phyloP scores from a whole-genome alignment of 352 stramenopile species.

The Globisporangium megalacanthum region DNA sequence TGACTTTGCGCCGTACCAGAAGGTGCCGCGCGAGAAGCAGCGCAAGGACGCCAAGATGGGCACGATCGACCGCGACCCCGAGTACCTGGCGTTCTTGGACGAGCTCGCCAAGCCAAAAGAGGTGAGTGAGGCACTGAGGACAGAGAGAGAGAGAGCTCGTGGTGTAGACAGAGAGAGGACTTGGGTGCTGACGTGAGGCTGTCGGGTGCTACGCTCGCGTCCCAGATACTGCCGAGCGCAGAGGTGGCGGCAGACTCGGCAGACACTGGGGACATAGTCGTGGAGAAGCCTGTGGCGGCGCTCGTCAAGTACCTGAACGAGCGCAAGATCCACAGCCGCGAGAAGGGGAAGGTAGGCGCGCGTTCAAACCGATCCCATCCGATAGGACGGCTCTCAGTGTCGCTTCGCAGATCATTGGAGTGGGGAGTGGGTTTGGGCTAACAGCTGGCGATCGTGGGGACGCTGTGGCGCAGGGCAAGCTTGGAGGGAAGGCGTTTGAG shows the following conservation, averaged over 20 bases:
- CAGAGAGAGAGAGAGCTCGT: background rate
- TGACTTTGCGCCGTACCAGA: slow-evolving; percentile 75
- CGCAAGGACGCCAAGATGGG: slow-evolving; percentile 73
- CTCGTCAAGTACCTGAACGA: slow-evolving; percentile 85
- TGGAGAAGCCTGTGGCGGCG: slow-evolving; percentile 65
- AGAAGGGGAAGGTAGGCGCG: slow-evolving; percentile 50
- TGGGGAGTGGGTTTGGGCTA: no score
- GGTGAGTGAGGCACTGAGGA: slow-evolving; percentile 17
- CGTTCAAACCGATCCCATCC: no score
- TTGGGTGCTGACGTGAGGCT: background rate
- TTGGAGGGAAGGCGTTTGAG: slow-evolving; percentile 23
- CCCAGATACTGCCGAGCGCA: slow-evolving; percentile 60
- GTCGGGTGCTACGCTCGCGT: no score
- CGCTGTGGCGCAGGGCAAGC: slow-evolving; percentile 23
- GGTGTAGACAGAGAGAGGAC: no score
- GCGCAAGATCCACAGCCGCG: slow-evolving; percentile 48
- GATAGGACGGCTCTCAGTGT: no score
- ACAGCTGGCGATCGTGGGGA: no score
- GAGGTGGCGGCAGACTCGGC: slow-evolving; percentile 46
- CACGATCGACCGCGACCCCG: slow-evolving; percentile 65
- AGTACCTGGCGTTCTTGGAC: slow-evolving; percentile 73
- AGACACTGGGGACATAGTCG: slow-evolving; percentile 26
- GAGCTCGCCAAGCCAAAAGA: slow-evolving; percentile 60
- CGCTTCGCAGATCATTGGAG: no score
- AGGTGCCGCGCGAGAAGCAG: slow-evolving; percentile 73